A percentile compares a stretch with the other conserved stretches of the same genome.
phyloP scores from a whole-genome alignment of 345 rosid genomes.

The Eucalyptus fibrosa region DNA sequence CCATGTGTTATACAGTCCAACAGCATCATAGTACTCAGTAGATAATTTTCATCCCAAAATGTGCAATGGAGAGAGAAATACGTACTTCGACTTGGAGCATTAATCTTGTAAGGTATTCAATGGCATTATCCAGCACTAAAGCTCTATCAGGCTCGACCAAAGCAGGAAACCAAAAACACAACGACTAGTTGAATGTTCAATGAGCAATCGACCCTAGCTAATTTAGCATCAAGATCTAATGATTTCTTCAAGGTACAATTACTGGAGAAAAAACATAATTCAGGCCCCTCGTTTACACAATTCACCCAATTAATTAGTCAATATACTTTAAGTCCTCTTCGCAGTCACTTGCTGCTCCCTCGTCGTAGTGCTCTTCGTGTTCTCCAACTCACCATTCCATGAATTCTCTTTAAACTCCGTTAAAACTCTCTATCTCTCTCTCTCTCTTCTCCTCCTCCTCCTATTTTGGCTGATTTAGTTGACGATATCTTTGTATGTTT shows the following conservation, averaged over 20 bases:
- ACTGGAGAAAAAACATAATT: neutral
- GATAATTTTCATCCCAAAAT: neutral
- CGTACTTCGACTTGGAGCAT: neutral
- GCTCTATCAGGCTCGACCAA: neutral
- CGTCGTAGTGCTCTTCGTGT: neutral
- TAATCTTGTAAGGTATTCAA: neutral
- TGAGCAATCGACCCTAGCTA: neutral
- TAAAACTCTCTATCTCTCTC: neutral
- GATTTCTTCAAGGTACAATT: neutral
- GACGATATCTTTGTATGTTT: neutral
- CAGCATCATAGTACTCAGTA: neutral
- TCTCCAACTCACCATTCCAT: neutral
- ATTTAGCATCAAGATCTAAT: neutral
- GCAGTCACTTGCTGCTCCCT: neutral
- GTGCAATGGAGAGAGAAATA: neutral
- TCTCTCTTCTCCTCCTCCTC: neutral
- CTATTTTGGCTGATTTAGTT: neutral
- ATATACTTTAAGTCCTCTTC: neutral
- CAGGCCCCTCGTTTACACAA: neutral
- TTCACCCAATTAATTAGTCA: neutral
- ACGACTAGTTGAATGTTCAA: neutral
- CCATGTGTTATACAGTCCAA: fast-evolving
- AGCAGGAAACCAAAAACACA: neutral
- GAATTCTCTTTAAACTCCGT: neutral
- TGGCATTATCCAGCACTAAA: neutral